phyloP scores from a whole-genome alignment of 2,329 filamentous ascomycete species.

The Fusarium palustre region DNA sequence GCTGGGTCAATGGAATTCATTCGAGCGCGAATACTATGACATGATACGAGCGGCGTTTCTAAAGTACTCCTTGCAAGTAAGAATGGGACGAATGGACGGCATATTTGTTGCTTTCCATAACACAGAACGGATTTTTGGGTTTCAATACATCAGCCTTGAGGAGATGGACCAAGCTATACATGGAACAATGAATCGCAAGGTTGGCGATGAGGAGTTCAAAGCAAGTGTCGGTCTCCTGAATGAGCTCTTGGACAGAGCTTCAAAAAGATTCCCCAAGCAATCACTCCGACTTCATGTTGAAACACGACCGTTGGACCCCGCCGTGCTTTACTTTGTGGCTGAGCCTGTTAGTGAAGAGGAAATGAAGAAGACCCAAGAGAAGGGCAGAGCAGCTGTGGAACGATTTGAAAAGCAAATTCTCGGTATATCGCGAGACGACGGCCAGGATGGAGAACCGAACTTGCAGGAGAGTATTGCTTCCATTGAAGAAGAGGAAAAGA shows the following conservation, averaged over 20 bases:
- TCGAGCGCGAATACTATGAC: slow-evolving; percentile 94
- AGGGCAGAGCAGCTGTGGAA: slow-evolving; percentile 72
- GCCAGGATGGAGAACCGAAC: slow-evolving; percentile 39
- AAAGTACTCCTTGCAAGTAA: slow-evolving; percentile 96
- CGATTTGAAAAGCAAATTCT: slow-evolving; percentile 75
- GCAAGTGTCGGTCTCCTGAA: slow-evolving; percentile 84
- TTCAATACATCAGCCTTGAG: slow-evolving; percentile 87
- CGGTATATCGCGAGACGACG: slow-evolving; percentile 57
- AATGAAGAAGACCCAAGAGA: slow-evolving; percentile 79
- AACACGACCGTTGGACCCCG: slow-evolving; percentile 68
- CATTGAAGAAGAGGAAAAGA: slow-evolving; percentile 25
- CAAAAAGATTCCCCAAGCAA: slow-evolving; percentile 77
- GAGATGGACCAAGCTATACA: slow-evolving; percentile 96
- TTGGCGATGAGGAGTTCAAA: slow-evolving; percentile 89
- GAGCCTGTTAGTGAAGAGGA: slow-evolving; percentile 82
- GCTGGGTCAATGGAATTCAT: slow-evolving; percentile 87
- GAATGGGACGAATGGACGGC: slow-evolving; percentile 98
- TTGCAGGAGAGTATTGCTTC: slow-evolving; percentile 12
- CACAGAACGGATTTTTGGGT: slow-evolving; percentile 93
- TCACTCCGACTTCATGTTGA: slow-evolving; percentile 87
- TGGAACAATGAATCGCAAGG: slow-evolving; percentile 70
- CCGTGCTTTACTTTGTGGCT: slow-evolving; percentile 90
- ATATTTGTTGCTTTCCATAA: slow-evolving; percentile 99
- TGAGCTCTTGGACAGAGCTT: slow-evolving; percentile 80
- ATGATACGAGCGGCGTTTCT: slow-evolving; percentile 95